These are phyloP conservation scores for Dictyostelium intermedium DNA, from an alignment of 78 protist genomes.

Conservation along the genomic window DNA sequence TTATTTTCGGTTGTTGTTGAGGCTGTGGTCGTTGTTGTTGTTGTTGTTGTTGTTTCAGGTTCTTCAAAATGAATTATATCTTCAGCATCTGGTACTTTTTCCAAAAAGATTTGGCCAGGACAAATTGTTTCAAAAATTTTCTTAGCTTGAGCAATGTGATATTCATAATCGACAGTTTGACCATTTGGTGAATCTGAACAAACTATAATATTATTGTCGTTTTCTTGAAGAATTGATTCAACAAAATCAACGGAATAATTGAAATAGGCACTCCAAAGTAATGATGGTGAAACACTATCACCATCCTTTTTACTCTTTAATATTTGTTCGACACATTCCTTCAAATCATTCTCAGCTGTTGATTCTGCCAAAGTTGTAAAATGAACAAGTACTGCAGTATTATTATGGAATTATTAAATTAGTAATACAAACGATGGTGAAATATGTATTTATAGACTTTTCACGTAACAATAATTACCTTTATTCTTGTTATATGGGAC, in stretches of 20 bases:
- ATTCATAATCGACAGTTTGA: constrained; percentile 25
- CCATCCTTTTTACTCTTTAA: neutral
- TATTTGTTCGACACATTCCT: constrained; percentile 7
- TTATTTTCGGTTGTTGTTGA: neutral
- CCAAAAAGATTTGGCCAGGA: constrained; percentile 23
- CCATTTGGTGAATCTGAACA: constrained; percentile 52
- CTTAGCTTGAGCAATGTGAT: constrained; percentile 29
- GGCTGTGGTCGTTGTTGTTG: neutral
- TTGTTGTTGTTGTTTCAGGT: neutral
- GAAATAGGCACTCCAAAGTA: constrained; percentile 25
- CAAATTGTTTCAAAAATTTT: constrained; percentile 13
- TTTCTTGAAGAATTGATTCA: neutral
- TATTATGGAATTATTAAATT: neutral
- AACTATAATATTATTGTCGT: neutral
- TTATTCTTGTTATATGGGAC: constrained; percentile 25
- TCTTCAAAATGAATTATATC: constrained; percentile 30
- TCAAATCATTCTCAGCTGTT: constrained; percentile 42
- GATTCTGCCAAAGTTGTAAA: constrained; percentile 8
- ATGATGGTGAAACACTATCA: neutral
- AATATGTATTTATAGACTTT: neutral
- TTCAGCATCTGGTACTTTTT: constrained; percentile 65
- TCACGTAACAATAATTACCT: neutral
- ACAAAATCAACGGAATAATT: constrained; percentile 17
- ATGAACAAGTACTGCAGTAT: constrained; percentile 8
- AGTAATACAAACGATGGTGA: too few relatives aligned